These are phyloP conservation scores for Penstemon newberryi DNA, from an alignment of 257 asterid species.

Conservation along the genomic window DNA sequence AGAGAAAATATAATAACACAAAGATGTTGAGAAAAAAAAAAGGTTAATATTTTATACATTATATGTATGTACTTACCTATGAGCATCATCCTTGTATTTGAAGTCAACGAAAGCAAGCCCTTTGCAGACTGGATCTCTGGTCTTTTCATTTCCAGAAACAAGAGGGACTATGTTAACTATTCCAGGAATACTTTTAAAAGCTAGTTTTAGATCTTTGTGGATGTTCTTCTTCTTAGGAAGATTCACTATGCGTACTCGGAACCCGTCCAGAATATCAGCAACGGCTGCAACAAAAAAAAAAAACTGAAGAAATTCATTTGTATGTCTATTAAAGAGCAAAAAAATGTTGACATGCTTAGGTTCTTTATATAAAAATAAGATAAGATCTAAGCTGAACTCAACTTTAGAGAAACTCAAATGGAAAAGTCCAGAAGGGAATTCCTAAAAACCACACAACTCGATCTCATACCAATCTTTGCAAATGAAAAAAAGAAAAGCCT, in stretches of 20 bases:
- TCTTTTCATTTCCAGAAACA: constrained; percentile 80
- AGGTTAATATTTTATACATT: not conserved
- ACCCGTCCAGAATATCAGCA: constrained; percentile 40
- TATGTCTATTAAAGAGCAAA: not conserved
- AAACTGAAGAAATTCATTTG: not conserved
- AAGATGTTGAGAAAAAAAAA: not conserved
- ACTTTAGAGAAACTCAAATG: not conserved
- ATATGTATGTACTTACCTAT: constrained; percentile 41
- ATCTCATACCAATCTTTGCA: not conserved
- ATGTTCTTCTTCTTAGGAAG: constrained; percentile 94
- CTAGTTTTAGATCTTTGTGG: constrained; percentile 65
- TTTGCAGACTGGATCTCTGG: constrained; percentile 91
- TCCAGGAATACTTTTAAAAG: constrained; percentile 77
- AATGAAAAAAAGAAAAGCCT: not conserved
- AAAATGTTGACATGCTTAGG: not conserved
- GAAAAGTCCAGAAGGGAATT: not conserved
- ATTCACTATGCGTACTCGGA: constrained; percentile 73
- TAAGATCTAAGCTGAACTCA: not conserved
- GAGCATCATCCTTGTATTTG: constrained; percentile 63
- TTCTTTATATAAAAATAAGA: not conserved
- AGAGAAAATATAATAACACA: not conserved
- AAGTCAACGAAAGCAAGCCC: constrained; percentile 80
- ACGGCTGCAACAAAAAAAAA: constrained; percentile 36
- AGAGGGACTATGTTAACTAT: constrained; percentile 63
- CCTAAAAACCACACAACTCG: not conserved